Evolutionary conservation across 2,329 filamentous ascomycete genomes (phyloP), one percentile per base, ranked within the genome.

Genomic region (Huntiella decipiens): DNA sequence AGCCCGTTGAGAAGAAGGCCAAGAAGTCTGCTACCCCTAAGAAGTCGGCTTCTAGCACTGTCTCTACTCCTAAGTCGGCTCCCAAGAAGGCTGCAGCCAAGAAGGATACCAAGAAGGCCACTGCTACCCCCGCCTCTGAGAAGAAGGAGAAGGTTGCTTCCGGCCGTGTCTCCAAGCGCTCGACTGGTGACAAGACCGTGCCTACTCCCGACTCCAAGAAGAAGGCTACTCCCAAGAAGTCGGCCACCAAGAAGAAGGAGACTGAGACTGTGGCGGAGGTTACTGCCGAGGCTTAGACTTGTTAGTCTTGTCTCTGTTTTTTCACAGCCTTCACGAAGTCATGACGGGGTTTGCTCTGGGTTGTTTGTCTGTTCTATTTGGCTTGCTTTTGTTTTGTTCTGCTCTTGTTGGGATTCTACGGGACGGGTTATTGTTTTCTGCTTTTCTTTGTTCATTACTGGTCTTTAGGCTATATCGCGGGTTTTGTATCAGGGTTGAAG

Each of bases 1-100:
- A 50, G 47, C 42, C 48, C n/a, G 52, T 49, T 5, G 77, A 77
- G 44, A 84, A 84, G 74, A 82, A 82, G 66, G 57, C 62, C 42
- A 41, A 51, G 45, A 43, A 37, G 41, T 42, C 43, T 5, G 44
- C 58, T 16, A 60, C 62, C 52, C 55, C 60, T 45, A 64, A 64
- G 60, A 44, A 50, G 45, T 41, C 43, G 13, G 8, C 60, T 44
- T 62, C 64, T 59, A 41, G 43, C 35, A 40, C 47, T 12, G 16
- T 42, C 4, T 33, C 50, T 49, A 55, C 56, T 38, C 57, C 56
- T 52, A 57, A 58, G 53, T 50, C 52, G 22, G 49, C 51, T 37
- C 44, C 49, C 37, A 60, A 59, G 55, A 55, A 60, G 50, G 43
- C 47, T n/a, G 56, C 60, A 49, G 56, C 66, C 54, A 56, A 57